phyloP scores from a whole-genome alignment of 257 asterid genomes.

The Asclepias syriaca region DNA sequence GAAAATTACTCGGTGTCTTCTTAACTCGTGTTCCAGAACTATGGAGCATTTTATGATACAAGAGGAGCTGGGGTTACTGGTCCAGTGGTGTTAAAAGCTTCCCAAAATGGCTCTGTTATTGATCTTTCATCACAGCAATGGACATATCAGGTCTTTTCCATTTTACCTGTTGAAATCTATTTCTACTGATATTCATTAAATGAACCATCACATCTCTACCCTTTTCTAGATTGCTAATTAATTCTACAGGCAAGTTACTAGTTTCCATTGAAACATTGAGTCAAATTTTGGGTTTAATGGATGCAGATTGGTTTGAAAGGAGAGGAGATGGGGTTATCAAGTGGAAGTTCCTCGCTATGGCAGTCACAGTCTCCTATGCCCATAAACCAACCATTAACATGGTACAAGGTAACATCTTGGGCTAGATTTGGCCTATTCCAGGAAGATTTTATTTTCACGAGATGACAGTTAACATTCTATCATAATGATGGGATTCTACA shows the following conservation, averaged over 20 bases:
- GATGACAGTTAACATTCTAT: not conserved
- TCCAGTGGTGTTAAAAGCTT: conserved; percentile 56
- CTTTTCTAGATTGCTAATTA: not conserved
- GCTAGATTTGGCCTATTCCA: too few species aligned
- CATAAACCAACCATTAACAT: conserved; percentile 65
- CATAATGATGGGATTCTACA: not conserved
- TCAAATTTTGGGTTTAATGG: not conserved
- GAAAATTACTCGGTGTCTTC: not conserved
- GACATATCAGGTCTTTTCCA: conserved; percentile 66
- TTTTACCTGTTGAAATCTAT: not conserved
- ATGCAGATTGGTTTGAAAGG: conserved; percentile 86
- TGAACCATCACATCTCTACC: not conserved
- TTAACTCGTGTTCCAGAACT: conserved; percentile 47
- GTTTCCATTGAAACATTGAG: not conserved
- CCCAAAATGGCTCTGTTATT: conserved; percentile 37
- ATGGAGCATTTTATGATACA: conserved; percentile 58
- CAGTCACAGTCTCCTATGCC: conserved; percentile 55
- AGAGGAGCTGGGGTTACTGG: conserved; percentile 66
- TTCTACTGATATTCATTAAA: not conserved
- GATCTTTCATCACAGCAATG: conserved; percentile 59
- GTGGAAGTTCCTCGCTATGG: conserved; percentile 69
- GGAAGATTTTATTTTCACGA: not conserved
- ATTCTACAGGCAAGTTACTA: not conserved
- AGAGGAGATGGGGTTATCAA: conserved; percentile 51
- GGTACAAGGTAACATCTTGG: conserved; percentile 73